A percentile compares a stretch with the other conserved stretches of the same genome.
These are phyloP conservation scores for Terfezia claveryi DNA, from an alignment of 495 filamentous ascomycete species.

Conservation along the genomic window DNA sequence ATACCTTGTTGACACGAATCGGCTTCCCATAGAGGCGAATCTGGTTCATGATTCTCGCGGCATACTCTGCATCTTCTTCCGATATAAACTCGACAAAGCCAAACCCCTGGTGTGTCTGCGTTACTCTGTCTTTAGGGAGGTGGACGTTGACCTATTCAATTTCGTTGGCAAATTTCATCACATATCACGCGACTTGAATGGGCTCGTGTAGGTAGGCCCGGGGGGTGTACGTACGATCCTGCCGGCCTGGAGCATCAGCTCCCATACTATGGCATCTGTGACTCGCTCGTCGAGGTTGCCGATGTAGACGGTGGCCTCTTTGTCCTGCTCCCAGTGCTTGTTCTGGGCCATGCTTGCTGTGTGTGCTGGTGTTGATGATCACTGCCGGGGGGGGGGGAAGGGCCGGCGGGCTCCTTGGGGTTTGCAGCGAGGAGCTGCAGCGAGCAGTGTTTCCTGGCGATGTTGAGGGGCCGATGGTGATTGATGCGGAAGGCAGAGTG, in stretches of 20 bases:
- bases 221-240: conserved; percentile 32
- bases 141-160: conserved; percentile 57
- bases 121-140: conserved; percentile 90
- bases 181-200: too few relatives aligned
- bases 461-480: too few relatives aligned
- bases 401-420: neutral
- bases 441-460: too few relatives aligned
- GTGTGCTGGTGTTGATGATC: neutral
- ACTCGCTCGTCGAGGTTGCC: conserved; percentile 96
- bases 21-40: conserved; percentile 84
- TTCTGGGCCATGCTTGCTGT: neutral
- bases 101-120: conserved; percentile 89
- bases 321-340: conserved; percentile 74
- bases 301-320: conserved; percentile 94
- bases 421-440: too few relatives aligned
- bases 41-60: conserved; percentile 88
- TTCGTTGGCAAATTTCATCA: neutral
- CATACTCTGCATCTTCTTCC: conserved; percentile 93
- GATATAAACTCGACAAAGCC: conserved; percentile 96
- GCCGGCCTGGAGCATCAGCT: conserved; percentile 92
- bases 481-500: too few relatives aligned
- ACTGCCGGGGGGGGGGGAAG: neutral
- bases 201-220: too few relatives aligned
- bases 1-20: conserved; percentile 80
- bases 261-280: conserved; percentile 76